phyloP scores from a whole-genome alignment of 805 yeast genomes.

The Candida maesae region DNA sequence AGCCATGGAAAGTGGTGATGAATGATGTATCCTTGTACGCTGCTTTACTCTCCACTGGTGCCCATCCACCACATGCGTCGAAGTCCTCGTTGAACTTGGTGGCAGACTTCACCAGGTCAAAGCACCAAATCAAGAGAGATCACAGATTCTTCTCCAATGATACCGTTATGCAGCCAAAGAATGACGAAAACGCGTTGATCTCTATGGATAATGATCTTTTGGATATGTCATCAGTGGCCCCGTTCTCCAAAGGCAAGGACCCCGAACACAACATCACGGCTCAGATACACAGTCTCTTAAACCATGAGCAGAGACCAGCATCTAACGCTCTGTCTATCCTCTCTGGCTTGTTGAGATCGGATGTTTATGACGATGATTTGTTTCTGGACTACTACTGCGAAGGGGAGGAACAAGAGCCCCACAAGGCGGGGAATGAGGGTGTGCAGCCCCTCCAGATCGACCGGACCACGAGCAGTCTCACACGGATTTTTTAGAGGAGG shows the following conservation, averaged over 20 bases:
- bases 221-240: constrained; percentile 2
- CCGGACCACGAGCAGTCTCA: background rate
- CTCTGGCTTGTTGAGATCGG: background rate
- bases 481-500: background rate
- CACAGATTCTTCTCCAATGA: background rate
- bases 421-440: background rate
- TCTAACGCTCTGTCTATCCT: background rate
- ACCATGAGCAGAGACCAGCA: background rate
- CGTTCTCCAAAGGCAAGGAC: constrained; percentile 1
- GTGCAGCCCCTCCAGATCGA: background rate
- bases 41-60: constrained; percentile 35
- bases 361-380: constrained; percentile 18
- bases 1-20: constrained; percentile 31
- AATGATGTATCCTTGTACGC: constrained; percentile 37
- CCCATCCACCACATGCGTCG: constrained; percentile 11
- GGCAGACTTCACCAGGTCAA: constrained; percentile 26
- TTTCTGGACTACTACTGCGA: constrained; percentile 22
- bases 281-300: constrained; percentile 5
- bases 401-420: constrained; percentile 7
- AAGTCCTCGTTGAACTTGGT: constrained; percentile 16
- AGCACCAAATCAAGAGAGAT: constrained; percentile 8
- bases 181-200: background rate
- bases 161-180: background rate
- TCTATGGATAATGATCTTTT: constrained; percentile 7
- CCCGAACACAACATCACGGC: constrained; percentile 1